These are phyloP conservation scores for Auriscalpium microsporum DNA, from an alignment of 768 basidiomycete genomes.

Conservation along the genomic window DNA sequence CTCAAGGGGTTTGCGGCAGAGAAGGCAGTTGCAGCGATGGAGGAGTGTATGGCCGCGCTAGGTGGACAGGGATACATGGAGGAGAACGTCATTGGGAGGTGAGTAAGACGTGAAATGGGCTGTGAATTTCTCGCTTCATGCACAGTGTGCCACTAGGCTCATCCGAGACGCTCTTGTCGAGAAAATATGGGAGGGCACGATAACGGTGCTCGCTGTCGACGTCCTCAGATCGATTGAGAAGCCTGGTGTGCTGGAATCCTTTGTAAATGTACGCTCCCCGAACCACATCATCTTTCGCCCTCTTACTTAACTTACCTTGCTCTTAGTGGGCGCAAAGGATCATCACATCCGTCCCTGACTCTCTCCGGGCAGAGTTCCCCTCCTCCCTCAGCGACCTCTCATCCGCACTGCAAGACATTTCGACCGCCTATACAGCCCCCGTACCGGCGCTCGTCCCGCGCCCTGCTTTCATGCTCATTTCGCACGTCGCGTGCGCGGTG, in stretches of 20 bases:
- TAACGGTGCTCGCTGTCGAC: constrained; percentile 61
- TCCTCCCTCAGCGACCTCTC: constrained; percentile 21
- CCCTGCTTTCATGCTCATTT: constrained; percentile 51
- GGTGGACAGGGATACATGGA: constrained; percentile 83
- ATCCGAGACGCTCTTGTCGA: constrained; percentile 69
- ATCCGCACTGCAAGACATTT: constrained; percentile 33
- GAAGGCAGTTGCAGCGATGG: constrained; percentile 53
- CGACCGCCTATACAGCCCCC: constrained; percentile 30
- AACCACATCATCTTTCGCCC: background rate
- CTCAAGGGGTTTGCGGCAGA: constrained; percentile 66
- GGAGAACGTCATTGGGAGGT: constrained; percentile 63
- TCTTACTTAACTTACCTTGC: background rate
- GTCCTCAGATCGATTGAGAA: constrained; percentile 47
- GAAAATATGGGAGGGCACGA: constrained; percentile 79
- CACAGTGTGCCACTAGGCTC: constrained; percentile 22
- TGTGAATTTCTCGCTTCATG: background rate
- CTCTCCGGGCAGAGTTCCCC: constrained; percentile 23
- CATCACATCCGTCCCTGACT: constrained; percentile 33
- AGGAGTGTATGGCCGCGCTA: constrained; percentile 64
- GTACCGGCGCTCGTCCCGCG: constrained; percentile 43
- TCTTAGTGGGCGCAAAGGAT: constrained; percentile 45
- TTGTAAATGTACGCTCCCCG: constrained; percentile 36
- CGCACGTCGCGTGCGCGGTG: constrained; percentile 41
- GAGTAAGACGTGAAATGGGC: constrained; percentile 2
- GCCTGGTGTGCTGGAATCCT: constrained; percentile 35